These are phyloP conservation scores for Penicillium pancosmium DNA, from an alignment of 495 filamentous ascomycete species.

Conservation along the genomic window DNA sequence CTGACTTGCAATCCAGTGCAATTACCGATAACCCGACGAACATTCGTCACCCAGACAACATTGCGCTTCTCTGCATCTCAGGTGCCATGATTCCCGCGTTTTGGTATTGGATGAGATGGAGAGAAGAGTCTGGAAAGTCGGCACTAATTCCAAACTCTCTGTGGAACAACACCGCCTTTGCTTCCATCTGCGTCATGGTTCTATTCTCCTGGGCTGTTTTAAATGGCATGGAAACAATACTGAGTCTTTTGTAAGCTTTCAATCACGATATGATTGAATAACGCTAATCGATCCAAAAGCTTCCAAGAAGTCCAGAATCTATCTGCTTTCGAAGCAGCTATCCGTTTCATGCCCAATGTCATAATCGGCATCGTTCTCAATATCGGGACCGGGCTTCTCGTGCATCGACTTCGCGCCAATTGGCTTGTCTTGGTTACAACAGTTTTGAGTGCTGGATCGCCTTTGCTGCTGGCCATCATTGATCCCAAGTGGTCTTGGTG, in stretches of 20 bases:
- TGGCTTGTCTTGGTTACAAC: constrained; percentile 47
- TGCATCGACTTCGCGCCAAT: constrained; percentile 50
- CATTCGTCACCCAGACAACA: constrained; percentile 40
- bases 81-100: constrained; percentile 47
- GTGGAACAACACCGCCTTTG: constrained; percentile 54
- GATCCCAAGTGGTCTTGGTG: constrained; percentile 58
- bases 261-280: background rate
- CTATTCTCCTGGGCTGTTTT: constrained; percentile 49
- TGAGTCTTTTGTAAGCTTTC: constrained; percentile 48
- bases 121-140: constrained; percentile 40
- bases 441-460: constrained; percentile 45
- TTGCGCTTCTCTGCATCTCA: constrained; percentile 42
- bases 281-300: constrained; percentile 23
- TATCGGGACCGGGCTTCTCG: constrained; percentile 53
- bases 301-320: constrained; percentile 53
- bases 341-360: constrained; percentile 59
- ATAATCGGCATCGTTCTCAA: constrained; percentile 54
- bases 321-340: constrained; percentile 46
- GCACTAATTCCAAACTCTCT: constrained; percentile 59
- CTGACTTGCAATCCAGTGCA: constrained; percentile 25
- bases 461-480: constrained; percentile 55
- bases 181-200: constrained; percentile 54
- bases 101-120: constrained; percentile 47
- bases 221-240: constrained; percentile 54
- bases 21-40: constrained; percentile 39